These are phyloP conservation scores for Pythium brachiatum DNA, from an alignment of 352 stramenopile genomes.

Conservation along the genomic window DNA sequence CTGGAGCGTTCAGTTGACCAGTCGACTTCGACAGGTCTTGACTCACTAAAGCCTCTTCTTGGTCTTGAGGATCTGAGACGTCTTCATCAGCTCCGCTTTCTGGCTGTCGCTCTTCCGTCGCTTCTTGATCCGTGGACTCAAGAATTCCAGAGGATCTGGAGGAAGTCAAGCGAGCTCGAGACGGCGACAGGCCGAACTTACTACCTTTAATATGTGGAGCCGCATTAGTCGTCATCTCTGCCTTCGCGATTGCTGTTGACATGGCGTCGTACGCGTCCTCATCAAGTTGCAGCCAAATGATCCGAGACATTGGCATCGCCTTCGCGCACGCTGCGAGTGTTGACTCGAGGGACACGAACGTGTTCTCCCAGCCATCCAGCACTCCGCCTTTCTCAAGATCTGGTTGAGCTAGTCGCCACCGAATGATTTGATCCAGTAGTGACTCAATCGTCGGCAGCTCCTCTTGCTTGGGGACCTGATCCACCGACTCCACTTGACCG, in stretches of 20 bases:
- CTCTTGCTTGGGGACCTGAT: neutral
- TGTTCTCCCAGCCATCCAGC: constrained; percentile 72
- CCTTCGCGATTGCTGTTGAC: constrained; percentile 14
- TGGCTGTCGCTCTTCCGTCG: neutral
- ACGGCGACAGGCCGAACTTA: constrained; percentile 1
- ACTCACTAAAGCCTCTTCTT: neutral
- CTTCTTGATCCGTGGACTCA: neutral
- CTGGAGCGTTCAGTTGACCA: neutral
- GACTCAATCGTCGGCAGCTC: constrained; percentile 20
- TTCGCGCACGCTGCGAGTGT: constrained; percentile 39
- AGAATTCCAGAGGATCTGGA: constrained; percentile 6
- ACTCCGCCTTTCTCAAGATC: constrained; percentile 69
- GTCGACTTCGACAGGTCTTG: neutral
- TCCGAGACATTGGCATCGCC: constrained; percentile 36
- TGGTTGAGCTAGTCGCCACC: constrained; percentile 54
- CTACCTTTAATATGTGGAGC: neutral
- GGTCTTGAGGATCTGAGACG: neutral
- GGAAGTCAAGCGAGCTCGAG: neutral
- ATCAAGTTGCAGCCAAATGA: constrained; percentile 62
- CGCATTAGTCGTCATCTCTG: neutral
- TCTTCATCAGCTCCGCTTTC: neutral
- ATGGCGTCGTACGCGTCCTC: constrained; percentile 71
- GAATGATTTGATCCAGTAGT: constrained; percentile 57
- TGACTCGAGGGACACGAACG: constrained; percentile 40
- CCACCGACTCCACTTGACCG: neutral